Conservation (phyloP, 1,139 yeast genomes). For the Scheffersomyces titani region DNA sequence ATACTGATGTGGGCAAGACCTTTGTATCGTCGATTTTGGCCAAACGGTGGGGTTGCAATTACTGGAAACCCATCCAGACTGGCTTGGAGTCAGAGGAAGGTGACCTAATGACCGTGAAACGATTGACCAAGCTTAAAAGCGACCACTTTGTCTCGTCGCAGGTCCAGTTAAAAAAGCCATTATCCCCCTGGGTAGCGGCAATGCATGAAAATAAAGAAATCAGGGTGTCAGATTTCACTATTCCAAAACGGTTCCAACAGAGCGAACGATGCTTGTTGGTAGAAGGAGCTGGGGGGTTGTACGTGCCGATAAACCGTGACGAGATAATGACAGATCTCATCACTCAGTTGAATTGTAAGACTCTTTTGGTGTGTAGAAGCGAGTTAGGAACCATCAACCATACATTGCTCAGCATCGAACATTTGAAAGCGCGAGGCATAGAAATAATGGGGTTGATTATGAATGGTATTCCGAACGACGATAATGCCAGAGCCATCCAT, state of each 20-base stretch:
- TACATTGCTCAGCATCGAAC: constrained; percentile 25
- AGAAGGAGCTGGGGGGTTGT: constrained; percentile 34
- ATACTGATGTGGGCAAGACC: constrained; percentile 33
- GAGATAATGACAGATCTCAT: constrained; percentile 24
- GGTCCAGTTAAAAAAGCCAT: constrained; percentile 18
- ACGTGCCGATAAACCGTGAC: constrained; percentile 24
- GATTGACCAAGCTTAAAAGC: constrained; percentile 10
- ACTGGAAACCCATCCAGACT: constrained; percentile 34
- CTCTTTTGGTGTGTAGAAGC: constrained; percentile 27
- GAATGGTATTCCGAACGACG: constrained; percentile 22
- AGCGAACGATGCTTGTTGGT: constrained; percentile 15
- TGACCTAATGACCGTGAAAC: constrained; percentile 20
- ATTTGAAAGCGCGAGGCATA: constrained; percentile 15
- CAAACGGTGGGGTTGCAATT: constrained; percentile 23
- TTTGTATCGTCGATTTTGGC: constrained; percentile 25
- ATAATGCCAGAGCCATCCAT: constrained; percentile 18
- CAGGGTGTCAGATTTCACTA: constrained; percentile 8
- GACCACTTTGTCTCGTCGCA: constrained; percentile 12
- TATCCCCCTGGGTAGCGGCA: constrained; percentile 29
- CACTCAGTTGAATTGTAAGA: constrained; percentile 15
- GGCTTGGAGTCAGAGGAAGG: constrained; percentile 26
- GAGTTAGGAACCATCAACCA: constrained; percentile 31
- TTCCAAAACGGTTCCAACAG: constrained; percentile 12
- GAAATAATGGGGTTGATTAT: constrained; percentile 21
- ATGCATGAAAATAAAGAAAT: constrained; percentile 14